Evolutionary conservation across 768 basidiomycete genomes (phyloP), one percentile per base, ranked within the genome.

Genomic region (Termitomyces eurrhizus): DNA sequence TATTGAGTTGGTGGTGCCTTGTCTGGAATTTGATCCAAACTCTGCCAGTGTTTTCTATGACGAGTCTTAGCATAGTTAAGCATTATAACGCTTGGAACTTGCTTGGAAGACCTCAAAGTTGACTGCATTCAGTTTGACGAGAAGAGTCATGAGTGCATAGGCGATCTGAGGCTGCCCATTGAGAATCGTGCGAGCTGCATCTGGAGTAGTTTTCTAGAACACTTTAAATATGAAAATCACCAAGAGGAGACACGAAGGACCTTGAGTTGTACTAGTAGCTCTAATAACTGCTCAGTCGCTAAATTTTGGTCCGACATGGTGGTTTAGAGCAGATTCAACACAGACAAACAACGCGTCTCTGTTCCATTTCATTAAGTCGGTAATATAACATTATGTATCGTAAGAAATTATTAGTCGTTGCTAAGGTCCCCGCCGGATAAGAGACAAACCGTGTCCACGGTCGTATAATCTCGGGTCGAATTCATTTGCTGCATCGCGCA

Each of bases 51-150:
- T 89, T 86, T 84, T 87, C 89, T 83, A 53, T 35, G 24, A 36
- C 51, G 8, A 11, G 32, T 26, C 26, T 39, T 44, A 58, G 21
- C 2, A 51, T n/a, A 18, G 18, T 44, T 18, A 14, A 53, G 18
- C 35, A 29, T 35, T 33, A 36, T 21, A 8, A 0, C 21, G 33
- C 46, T 4, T 35, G 5, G 36, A 37, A 48, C 75, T 44, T 61
- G 90, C 90, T 77, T 90, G 88, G 64, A 91, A 84, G 7, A 90
- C 88, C 49, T 90, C 86, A 52, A 89, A 78, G 53, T 90, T 84
- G 41, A 92, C 79, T 0, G 87, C 88, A 58, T 87, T 85, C 74
- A 92, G 84, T 58, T 83, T 84, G 24, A 90, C 89, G 89, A 92
- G 90, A 41, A 91, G 81, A 0, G 81, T 80, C 60, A 92, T 88